Evolutionary conservation across 441 rosid species (phyloP), one percentile per base, ranked within the genome.

Genomic region (Eutrema salsugineum): DNA sequence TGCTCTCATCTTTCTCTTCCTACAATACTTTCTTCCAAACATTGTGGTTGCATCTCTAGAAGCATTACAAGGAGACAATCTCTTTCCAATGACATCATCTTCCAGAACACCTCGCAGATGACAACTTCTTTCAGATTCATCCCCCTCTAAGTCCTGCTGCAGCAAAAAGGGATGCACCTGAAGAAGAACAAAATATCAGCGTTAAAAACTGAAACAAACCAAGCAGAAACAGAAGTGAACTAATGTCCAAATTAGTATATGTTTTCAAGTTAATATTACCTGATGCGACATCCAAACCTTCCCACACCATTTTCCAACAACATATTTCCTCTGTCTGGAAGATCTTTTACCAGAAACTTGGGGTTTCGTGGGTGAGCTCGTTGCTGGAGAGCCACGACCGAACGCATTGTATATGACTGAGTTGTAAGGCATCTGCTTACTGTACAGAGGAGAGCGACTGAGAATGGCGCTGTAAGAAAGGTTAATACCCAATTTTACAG

Each of bases 241-340:
- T 6, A 36, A 51, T 61, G 46, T 68, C 51, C 30, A 9, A 62
- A 10, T 59, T 36, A 72, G 48, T 63, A 63, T 30, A 63, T 30
- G 35, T 44, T 9, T 58, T 20, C 38, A 6, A n/a, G n/a, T 53
- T 35, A 36, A 28, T 57, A 62, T 65, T 77, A 77, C 80, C 86
- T 91, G 98, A 86, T 86, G 91, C 63, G 99, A 96, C 98, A 90
- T 96, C 98, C 99, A 96, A 75, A 93, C 96, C 80, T 83, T 93
- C 64, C 99, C 99, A 77, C 99, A 96, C 99, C 99, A 96, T 85
- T 87, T 96, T 36, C 99, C 99, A 2, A 77, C 99, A 78, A 93
- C 98, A 56, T 83, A 87, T 53, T 96, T 96, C 81, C 77, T 96
- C 84, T 77, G 98, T 80, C 77, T 87, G 63, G 77, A 70, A 49